A percentile compares a stretch with the other conserved stretches of the same genome.
phyloP scores from a whole-genome alignment of 1,284 basidiomycete species.

The Volvariella volvacea region DNA sequence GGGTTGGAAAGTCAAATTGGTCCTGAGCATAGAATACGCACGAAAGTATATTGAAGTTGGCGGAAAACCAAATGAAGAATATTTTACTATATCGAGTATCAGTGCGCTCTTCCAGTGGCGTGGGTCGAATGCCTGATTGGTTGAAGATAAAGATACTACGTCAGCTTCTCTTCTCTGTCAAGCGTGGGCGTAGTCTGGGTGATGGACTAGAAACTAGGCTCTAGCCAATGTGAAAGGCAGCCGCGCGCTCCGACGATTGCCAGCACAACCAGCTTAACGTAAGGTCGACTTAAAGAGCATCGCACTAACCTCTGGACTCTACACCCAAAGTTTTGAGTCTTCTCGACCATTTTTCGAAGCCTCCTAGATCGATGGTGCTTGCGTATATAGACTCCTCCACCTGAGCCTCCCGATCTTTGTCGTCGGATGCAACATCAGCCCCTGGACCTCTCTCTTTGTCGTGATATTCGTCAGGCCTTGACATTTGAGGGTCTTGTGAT shows the following conservation, averaged over 20 bases:
- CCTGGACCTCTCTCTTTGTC: not conserved
- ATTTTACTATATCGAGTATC: constrained; percentile 65
- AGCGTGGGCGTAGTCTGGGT: not conserved
- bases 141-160: not conserved
- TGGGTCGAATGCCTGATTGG: constrained; percentile 26
- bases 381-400: too few relatives aligned
- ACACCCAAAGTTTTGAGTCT: constrained; percentile 24
- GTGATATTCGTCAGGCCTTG: not conserved
- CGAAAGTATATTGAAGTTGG: constrained; percentile 72
- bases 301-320: constrained; percentile 31
- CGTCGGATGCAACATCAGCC: too few relatives aligned
- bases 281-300: too few relatives aligned
- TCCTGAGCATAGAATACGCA: constrained; percentile 23
- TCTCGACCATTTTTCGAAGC: constrained; percentile 14
- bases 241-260: too few relatives aligned
- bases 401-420: too few relatives aligned
- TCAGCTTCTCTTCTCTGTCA: not conserved
- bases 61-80: constrained; percentile 72
- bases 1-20: too few relatives aligned
- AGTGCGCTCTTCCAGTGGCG: constrained; percentile 37
- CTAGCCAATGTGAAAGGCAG: too few relatives aligned
- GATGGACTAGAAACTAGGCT: too few relatives aligned
- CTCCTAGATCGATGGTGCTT: not conserved
- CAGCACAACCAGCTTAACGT: too few relatives aligned
- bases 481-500: not conserved